Percentiles rank a stretch among this genome's conserved stretches.
Evolutionary conservation across 495 filamentous ascomycete species (phyloP).

Genomic region (Penicillium antarcticum): DNA sequence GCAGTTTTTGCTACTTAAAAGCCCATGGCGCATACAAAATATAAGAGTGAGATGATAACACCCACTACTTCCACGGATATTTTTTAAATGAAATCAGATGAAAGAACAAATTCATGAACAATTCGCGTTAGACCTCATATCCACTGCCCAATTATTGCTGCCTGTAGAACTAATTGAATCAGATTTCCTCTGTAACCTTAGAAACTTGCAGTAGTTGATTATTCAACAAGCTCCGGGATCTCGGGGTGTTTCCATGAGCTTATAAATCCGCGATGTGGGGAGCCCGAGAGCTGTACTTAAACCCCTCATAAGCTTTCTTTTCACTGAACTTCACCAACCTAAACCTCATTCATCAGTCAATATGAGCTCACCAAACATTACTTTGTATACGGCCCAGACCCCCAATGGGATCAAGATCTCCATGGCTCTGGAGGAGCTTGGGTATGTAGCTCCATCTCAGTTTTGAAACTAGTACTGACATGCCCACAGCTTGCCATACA

Average conservation of each 20-base stretch:
- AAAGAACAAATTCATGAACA: too few relatives aligned
- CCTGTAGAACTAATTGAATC: too few relatives aligned
- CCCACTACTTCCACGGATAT: too few relatives aligned
- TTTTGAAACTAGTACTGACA: slow-evolving; percentile 11
- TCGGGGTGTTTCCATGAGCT: not conserved
- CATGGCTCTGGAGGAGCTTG: slow-evolving; percentile 87
- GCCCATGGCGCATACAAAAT: too few relatives aligned
- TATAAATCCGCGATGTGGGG: slow-evolving; percentile 4
- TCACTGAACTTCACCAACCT: not conserved
- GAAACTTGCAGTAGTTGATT: not conserved
- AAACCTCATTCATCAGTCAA: slow-evolving; percentile 6
- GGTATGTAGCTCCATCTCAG: slow-evolving; percentile 22
- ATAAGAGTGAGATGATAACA: too few relatives aligned
- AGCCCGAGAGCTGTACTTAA: not conserved
- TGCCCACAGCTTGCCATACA: slow-evolving; percentile 52
- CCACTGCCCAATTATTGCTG: too few relatives aligned
- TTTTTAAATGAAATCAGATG: too few relatives aligned
- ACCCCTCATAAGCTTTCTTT: not conserved
- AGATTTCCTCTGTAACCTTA: not conserved
- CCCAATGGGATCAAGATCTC: slow-evolving; percentile 70
- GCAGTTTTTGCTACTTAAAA: too few relatives aligned
- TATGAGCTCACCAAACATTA: slow-evolving; percentile 40
- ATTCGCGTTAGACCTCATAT: too few relatives aligned
- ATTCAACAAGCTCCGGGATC: not conserved
- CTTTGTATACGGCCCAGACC: slow-evolving; percentile 49